phyloP scores from a whole-genome alignment of 2,329 filamentous ascomycete genomes.

The Fusarium agapanthi region DNA sequence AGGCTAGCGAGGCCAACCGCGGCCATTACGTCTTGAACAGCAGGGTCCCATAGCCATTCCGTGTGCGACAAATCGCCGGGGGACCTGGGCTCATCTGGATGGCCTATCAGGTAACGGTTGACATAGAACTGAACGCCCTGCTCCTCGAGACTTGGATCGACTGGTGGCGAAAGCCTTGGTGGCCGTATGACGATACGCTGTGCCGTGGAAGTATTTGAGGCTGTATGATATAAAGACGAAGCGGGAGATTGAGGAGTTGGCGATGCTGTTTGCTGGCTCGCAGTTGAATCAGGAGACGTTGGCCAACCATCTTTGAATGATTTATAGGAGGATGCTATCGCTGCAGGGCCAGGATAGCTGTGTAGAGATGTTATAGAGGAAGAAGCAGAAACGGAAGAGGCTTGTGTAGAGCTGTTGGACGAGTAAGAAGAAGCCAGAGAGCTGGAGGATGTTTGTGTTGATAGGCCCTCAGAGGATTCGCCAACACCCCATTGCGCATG shows the following conservation, averaged over 20 bases:
- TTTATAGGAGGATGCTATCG: conserved; percentile 27
- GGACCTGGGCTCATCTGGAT: conserved; percentile 58
- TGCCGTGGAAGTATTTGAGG: background rate
- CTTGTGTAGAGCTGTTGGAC: conserved; percentile 30
- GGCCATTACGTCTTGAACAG: conserved; percentile 59
- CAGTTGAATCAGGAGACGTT: conserved; percentile 26
- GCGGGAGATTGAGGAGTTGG: conserved; percentile 31
- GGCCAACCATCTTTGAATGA: conserved; percentile 30
- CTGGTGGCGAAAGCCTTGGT: conserved; percentile 39
- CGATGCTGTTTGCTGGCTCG: conserved; percentile 21
- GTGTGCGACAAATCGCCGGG: conserved; percentile 49
- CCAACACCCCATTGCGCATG: conserved; percentile 59
- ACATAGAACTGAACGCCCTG: conserved; percentile 61
- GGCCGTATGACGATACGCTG: background rate
- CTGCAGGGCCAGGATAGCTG: conserved; percentile 10
- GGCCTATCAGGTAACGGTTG: conserved; percentile 59
- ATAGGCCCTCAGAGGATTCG: conserved; percentile 33
- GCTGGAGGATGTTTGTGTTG: conserved; percentile 37
- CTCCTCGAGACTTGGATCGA: conserved; percentile 56
- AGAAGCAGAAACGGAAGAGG: conserved; percentile 16
- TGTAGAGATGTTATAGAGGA: conserved; percentile 22
- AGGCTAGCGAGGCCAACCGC: conserved; percentile 68
- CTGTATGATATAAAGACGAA: conserved; percentile 12
- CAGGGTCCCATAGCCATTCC: conserved; percentile 50
- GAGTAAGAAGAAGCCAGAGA: conserved; percentile 34